These are phyloP conservation scores for Noccaea caerulescens DNA, from an alignment of 345 rosid genomes.

Conservation along the genomic window DNA sequence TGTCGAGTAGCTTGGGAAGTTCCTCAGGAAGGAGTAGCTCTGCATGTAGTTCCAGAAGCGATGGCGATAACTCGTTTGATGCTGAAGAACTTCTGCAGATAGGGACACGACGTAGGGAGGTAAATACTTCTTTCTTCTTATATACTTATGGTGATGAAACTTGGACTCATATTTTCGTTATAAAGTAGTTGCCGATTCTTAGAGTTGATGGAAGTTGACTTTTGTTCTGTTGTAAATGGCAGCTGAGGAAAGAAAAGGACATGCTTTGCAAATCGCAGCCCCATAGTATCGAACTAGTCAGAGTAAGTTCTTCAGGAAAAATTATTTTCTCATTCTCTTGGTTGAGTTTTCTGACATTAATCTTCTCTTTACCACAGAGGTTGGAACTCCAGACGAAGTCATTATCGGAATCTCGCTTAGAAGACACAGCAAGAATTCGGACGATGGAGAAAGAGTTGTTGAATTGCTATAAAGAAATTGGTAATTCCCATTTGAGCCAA, in stretches of 20 bases:
- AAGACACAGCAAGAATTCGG: slow-evolving; percentile 60
- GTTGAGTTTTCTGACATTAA: slow-evolving; percentile 25
- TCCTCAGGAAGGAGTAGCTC: slow-evolving; percentile 56
- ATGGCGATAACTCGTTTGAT: slow-evolving; percentile 47
- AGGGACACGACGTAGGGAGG: slow-evolving; percentile 64
- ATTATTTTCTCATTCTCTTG: slow-evolving; percentile 15
- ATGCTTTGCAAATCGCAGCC: slow-evolving; percentile 70
- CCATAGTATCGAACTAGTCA: slow-evolving; percentile 67
- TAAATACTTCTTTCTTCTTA: slow-evolving; percentile 10
- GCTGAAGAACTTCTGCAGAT: slow-evolving; percentile 62
- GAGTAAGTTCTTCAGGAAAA: slow-evolving; percentile 56
- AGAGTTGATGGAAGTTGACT: neutral
- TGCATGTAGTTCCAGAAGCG: slow-evolving; percentile 50
- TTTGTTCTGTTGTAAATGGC: slow-evolving; percentile 43
- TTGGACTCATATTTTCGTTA: slow-evolving; percentile 44
- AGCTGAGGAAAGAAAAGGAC: slow-evolving; percentile 82
- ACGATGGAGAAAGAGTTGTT: slow-evolving; percentile 71
- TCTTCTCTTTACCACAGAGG: slow-evolving; percentile 50
- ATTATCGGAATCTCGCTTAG: slow-evolving; percentile 58
- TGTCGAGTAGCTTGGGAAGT: slow-evolving; percentile 49
- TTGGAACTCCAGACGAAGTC: slow-evolving; percentile 65
- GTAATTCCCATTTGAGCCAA: slow-evolving; percentile 51
- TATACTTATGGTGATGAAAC: slow-evolving; percentile 30
- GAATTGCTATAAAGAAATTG: slow-evolving; percentile 85
- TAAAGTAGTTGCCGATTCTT: slow-evolving; percentile 38